These are phyloP conservation scores for Stagonosporopsis tanaceti DNA, from an alignment of 2,329 filamentous ascomycete genomes.

Conservation along the genomic window DNA sequence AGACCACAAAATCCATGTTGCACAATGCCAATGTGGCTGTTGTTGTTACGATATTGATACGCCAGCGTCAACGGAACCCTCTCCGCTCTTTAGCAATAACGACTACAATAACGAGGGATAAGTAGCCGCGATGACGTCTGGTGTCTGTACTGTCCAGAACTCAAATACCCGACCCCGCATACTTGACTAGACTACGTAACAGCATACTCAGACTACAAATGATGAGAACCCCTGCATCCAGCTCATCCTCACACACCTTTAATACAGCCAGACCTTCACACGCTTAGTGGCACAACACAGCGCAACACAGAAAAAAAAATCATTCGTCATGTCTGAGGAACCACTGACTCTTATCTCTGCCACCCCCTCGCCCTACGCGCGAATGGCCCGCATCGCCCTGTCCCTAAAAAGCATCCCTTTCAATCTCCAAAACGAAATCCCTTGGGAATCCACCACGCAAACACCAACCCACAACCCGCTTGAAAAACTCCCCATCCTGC, in stretches of 20 bases:
- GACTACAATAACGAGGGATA: background rate
- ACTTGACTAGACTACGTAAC: background rate
- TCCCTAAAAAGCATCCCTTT: conserved; percentile 53
- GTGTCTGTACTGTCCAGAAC: background rate
- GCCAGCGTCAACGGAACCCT: background rate
- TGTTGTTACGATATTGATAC: background rate
- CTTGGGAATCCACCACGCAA: conserved; percentile 51
- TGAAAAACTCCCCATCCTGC: conserved; percentile 51
- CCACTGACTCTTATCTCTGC: conserved; percentile 36
- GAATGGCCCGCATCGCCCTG: conserved; percentile 53
- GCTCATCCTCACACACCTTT: background rate
- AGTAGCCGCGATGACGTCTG: conserved; percentile 9
- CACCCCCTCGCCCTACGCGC: conserved; percentile 52
- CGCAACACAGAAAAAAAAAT: background rate
- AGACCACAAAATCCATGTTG: background rate
- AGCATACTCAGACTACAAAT: background rate
- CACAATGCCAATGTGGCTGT: background rate
- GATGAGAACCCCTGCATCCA: background rate
- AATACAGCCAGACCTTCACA: too few species aligned
- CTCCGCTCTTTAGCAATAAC: background rate
- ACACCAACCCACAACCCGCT: conserved; percentile 52
- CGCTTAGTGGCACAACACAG: too few species aligned
- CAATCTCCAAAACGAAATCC: conserved; percentile 53
- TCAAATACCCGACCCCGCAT: conserved; percentile 1
- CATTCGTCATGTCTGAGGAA: conserved; percentile 4